Evolutionary conservation across 2,329 filamentous ascomycete genomes (phyloP), one percentile per base, ranked within the genome.

Genomic region (Neonectria sp.): DNA sequence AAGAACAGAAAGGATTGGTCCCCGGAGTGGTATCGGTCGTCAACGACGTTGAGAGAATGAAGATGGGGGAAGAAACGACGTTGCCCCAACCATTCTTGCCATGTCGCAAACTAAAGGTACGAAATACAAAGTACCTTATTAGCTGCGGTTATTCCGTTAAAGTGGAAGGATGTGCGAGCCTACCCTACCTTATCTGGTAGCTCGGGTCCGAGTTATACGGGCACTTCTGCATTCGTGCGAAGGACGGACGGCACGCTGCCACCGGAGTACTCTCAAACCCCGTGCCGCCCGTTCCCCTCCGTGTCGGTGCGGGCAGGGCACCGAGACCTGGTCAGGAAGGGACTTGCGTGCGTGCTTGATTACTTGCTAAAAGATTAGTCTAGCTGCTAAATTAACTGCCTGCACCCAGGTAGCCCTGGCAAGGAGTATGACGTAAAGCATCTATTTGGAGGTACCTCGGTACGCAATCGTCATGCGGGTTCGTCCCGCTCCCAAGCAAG

Each of bases 401-500:
- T 13, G 21, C 21, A 21, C 21, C 21, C 21, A 21, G 21, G 21
- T 21, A 21, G 21, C 35, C 55, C 53, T 49, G 48, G 31, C 21
- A 27, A 13, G 9, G 25, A 27, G 15, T 25, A 58, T 58, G 55
- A 58, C 55, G 55, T 49, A 58, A 35, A 27, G 43, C 40, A 24
- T 58, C 43, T 25, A 35, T 52, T 40, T 60, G 51, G 31, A 53
- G 29, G 31, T 21, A 52, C 49, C 17, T 33, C 56, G 21, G 29
- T 33, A 37, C 45, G 56, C 46, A 13, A 51, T 60, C 57, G 45
- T 52, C 57, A 60, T 60, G 57, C 57, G 24, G 57, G 33, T 52
- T 60, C 46, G 31, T 60, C 56, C 56, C 56, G 43, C 55, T 43
- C 29, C 27, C 27, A 29, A 29, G 27, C 43, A 29, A 13, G 2